These are phyloP conservation scores for Jaapia argillacea DNA, from an alignment of 768 basidiomycete species.

Conservation along the genomic window DNA sequence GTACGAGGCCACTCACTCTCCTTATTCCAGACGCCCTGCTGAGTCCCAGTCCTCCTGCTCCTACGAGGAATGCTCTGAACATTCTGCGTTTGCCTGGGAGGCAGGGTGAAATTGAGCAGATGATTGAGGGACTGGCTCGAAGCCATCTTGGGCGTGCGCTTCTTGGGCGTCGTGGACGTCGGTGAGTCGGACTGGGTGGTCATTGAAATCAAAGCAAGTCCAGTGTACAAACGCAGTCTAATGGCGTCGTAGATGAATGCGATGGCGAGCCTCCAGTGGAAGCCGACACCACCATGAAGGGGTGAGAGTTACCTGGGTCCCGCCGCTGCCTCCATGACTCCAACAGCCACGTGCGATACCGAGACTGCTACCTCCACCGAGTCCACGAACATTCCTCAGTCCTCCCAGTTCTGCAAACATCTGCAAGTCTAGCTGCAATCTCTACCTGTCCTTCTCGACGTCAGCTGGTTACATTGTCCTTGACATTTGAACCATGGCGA, in stretches of 20 bases:
- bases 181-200: conserved; percentile 9
- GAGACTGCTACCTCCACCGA: neutral
- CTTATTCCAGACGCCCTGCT: conserved; percentile 75
- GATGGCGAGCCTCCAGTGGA: conserved; percentile 35
- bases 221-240: too few species aligned
- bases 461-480: too few species aligned
- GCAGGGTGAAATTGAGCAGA: conserved; percentile 89
- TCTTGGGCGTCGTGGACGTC: conserved; percentile 33
- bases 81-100: conserved; percentile 69
- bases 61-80: conserved; percentile 55
- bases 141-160: conserved; percentile 52
- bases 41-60: conserved; percentile 56
- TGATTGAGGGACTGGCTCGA: conserved; percentile 65
- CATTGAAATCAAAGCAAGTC: too few species aligned
- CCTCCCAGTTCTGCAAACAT: neutral
- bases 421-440: too few species aligned
- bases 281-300: neutral
- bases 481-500: too few species aligned
- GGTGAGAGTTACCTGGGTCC: too few species aligned
- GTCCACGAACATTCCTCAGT: neutral
- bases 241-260: too few species aligned
- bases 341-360: neutral
- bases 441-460: too few species aligned
- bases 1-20: conserved; percentile 60
- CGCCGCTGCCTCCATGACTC: too few species aligned